Conservation (phyloP, 192 early-diverging fungal genomes). For the Backusella tarrabulga region DNA sequence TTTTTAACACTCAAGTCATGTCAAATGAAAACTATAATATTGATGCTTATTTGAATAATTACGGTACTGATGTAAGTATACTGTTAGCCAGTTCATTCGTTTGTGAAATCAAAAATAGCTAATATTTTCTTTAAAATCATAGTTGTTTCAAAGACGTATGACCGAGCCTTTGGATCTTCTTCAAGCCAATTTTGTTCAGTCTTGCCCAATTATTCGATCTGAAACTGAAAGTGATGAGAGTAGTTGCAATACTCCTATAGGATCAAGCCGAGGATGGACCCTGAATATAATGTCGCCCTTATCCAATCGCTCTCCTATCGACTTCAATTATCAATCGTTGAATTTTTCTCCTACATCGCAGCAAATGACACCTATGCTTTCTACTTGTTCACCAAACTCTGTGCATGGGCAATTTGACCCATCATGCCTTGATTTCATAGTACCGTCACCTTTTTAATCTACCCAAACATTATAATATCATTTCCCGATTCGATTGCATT, state of each 20-base stretch:
- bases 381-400: slow-evolving; percentile 2
- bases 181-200: neutral
- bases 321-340: neutral
- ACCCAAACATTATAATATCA: neutral
- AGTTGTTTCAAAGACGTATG: slow-evolving; percentile 8
- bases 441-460: neutral
- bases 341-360: slow-evolving; percentile 7
- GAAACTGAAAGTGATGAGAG: neutral
- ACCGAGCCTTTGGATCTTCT: slow-evolving; percentile 1
- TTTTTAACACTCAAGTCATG: neutral
- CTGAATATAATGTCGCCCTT: neutral
- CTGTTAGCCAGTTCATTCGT: neutral
- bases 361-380: slow-evolving; percentile 14
- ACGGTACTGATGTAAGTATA: neutral
- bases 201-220: neutral
- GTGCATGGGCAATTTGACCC: neutral
- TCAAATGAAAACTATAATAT: neutral
- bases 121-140: neutral
- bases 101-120: neutral
- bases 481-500: neutral
- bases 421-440: neutral
- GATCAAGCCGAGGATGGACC: slow-evolving; percentile 2
- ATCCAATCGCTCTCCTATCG: neutral
- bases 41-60: neutral
- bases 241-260: neutral